Base-by-base conservation (phyloP, 2,329 filamentous ascomycete species). In the Aureobasidium sp. region DNA sequence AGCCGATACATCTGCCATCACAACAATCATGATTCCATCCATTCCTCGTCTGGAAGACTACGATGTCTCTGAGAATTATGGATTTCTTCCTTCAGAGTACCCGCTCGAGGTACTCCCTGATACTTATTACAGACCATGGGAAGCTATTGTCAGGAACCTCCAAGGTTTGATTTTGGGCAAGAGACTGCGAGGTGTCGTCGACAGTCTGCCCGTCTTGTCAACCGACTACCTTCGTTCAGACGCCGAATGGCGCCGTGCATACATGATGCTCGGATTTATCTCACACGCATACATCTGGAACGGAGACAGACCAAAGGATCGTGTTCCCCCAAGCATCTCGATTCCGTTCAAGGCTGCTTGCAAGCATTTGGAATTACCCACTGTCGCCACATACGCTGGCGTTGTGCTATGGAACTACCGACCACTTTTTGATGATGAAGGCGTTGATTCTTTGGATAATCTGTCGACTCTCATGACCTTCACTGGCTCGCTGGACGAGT, bases 361-460 rank as follows among this genome's bases (percentile, higher is more conserved):
- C 61, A 75, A 79, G 39, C 59, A 59, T 57, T 80, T 98, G 16
- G 88, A 97, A 64, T 76, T 98, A 22, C 90, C 88, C 6, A 88
- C 90, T 1, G 91, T 98, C 24, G 93, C 91, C 42, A 96, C 91
- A 16, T 98, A 96, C 67, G 89, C 93, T 6, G 88, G 86, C 6
- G 77, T 96, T 3, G 91, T 88, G 60, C 77, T 98, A 22, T 98
- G 93, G 93, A 98, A 98, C 71, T 97, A 90, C 77, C 91, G 90
- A 70, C 88, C 90, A 0, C 79, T 97, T 52, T 96, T 97, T 65
- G 73, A 83, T 56, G 81, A 88, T 57, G 90, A 96, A 68, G 79
- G 80, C 30, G 81, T 93, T 54, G 88, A 94, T 64, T 82, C 83
- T 58, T 78, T 97, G 40, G 85, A 93, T 64, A 97, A 98, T 63